Evolutionary conservation across 1,284 basidiomycete species (phyloP), one percentile per base, ranked within the genome.

Genomic region (Lignosus rhinocerotis): DNA sequence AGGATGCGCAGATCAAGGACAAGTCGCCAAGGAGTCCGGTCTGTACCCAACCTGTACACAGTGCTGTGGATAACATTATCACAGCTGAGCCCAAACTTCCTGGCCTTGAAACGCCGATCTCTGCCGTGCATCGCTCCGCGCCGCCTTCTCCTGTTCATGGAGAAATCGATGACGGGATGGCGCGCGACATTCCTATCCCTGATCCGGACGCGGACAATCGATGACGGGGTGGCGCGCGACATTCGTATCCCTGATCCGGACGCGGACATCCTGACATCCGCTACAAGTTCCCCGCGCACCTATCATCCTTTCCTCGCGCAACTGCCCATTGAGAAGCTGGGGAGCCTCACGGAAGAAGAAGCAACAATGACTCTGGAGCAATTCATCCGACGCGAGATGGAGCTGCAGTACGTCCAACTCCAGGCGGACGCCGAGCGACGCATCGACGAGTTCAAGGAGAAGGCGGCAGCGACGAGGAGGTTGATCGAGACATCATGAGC

Each of bases 311-410:
- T 51, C 61, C 70, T 72, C 9, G 62, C 68, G 3, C 58, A 63
- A 45, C 16, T 70, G 8, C 66, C 73, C 4, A 53, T 70, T 47
- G 62, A 60, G 44, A 62, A 64, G 49, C 56, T 70, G 4, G 54
- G 55, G 11, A 69, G 67, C 17, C 73, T 92, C 34, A 83, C 81
- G 16, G 84, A 85, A 33, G 80, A 81, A n/a, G 88, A 92, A 67
- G 74, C 85, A 54, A 71, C 76, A 32, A 85, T 92, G 86, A 87
- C 88, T 0, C 82, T 92, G 38, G 89, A 92, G 65, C 83, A 92
- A 66, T 92, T 87, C 84, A 85, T 91, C 60, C 77, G 85, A 53
- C 82, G 84, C 63, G 88, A 92, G 71, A 88, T 88, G 67, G 77
- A 78, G 58, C 69, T 82, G 38, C 81, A 90, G 69, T 83, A 82